Percentiles rank a stretch among this genome's conserved stretches.
Evolutionary conservation across 202 grass and related monocot species (phyloP).

Genomic region (Tripidium arundinaceum): DNA sequence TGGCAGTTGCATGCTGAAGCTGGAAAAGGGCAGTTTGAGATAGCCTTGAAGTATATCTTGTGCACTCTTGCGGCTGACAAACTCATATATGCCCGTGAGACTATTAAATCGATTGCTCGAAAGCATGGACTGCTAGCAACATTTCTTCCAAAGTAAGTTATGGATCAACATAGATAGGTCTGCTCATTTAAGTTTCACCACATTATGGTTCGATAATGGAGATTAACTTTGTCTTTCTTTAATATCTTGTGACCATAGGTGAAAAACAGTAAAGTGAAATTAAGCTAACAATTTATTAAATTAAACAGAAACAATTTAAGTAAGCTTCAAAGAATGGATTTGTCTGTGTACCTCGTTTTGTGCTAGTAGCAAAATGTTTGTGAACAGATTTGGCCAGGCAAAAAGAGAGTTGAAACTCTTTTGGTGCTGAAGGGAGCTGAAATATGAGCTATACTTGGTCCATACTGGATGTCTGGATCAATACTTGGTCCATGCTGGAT

Average conservation of each 20-base stretch:
- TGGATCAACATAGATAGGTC: conserved; percentile 3
- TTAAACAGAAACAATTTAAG: background rate
- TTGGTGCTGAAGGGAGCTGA: background rate
- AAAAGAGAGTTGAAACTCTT: background rate
- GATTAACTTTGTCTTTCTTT: background rate
- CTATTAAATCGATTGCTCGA: conserved; percentile 81
- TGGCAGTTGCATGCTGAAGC: conserved; percentile 83
- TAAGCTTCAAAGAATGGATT: background rate
- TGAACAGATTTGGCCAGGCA: background rate
- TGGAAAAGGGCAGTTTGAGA: conserved; percentile 92
- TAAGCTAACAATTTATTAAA: background rate
- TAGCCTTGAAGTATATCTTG: conserved; percentile 74
- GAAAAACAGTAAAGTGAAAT: background rate
- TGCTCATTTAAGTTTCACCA: conserved; percentile 19
- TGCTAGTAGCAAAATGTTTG: conserved; percentile 4
- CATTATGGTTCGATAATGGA: background rate
- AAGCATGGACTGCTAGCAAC: conserved; percentile 79
- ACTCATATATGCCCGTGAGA: conserved; percentile 87
- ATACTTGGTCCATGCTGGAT: conserved; percentile 2
- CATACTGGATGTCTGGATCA: background rate
- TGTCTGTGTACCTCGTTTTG: conserved; percentile 4
- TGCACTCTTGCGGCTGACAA: conserved; percentile 92
- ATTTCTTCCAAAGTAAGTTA: conserved; percentile 93
- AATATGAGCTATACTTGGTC: background rate
- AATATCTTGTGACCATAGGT: conserved; percentile 6